A percentile compares a stretch with the other conserved stretches of the same genome.
phyloP scores from a whole-genome alignment of 495 filamentous ascomycete species.

The Pyrenula aspistea region DNA sequence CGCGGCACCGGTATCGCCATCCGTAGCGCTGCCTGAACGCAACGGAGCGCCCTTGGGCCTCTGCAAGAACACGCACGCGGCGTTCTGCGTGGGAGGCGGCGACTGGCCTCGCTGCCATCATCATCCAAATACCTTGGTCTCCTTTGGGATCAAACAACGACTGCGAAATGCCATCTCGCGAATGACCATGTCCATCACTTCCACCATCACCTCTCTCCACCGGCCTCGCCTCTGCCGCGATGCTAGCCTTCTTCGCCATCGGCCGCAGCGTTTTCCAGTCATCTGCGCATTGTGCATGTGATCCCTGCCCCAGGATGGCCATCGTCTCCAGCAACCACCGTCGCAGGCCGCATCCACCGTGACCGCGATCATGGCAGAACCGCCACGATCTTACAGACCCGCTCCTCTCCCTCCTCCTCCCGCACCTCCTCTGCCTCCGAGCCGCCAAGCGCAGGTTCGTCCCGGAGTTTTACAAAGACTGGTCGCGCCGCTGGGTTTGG shows the following conservation, averaged over 20 bases:
- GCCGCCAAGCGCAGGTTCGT: neutral
- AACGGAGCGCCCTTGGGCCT: neutral
- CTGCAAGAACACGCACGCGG: neutral
- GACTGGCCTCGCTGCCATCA: neutral
- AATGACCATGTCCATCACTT: too few relatives aligned
- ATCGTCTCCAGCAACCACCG: neutral
- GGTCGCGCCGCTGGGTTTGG: conserved; percentile 1
- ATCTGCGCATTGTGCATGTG: neutral
- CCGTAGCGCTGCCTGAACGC: neutral
- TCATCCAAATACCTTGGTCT: too few relatives aligned
- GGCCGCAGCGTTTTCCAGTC: neutral
- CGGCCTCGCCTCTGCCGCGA: neutral
- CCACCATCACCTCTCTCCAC: neutral
- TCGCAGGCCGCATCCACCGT: neutral
- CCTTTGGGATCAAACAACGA: too few relatives aligned
- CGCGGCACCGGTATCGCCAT: neutral
- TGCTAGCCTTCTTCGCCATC: neutral
- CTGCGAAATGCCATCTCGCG: too few relatives aligned
- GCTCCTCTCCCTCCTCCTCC: conserved; percentile 1
- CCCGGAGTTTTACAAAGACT: neutral
- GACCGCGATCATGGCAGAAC: neutral
- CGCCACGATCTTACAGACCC: neutral
- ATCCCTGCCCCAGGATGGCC: neutral
- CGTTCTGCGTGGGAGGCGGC: neutral
- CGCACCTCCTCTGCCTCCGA: conserved; percentile 2